These are phyloP conservation scores for Raphidocelis subcapitata DNA, from an alignment of 139 green algal genomes.

Conservation along the genomic window DNA sequence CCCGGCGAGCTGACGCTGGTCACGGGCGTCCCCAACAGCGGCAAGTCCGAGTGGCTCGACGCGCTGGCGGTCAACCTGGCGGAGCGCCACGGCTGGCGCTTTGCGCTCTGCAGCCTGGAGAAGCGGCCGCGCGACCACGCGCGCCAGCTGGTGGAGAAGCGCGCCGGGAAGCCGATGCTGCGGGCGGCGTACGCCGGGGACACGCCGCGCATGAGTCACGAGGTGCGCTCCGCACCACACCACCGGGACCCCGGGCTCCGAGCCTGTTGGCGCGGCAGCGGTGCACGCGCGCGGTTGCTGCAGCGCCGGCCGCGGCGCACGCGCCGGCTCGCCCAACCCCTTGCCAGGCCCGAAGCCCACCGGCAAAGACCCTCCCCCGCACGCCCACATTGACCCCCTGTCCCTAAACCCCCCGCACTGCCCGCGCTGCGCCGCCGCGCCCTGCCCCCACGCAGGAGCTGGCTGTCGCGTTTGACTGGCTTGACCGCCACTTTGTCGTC, in stretches of 20 bases:
- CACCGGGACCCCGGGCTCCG: too few species aligned
- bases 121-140: slow-evolving; percentile 82
- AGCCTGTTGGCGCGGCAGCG: too few species aligned
- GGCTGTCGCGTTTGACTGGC: slow-evolving; percentile 63
- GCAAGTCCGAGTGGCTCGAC: slow-evolving; percentile 97
- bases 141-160: slow-evolving; percentile 90
- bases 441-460: slow-evolving; percentile 52
- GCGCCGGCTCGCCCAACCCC: background rate
- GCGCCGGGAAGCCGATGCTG: slow-evolving; percentile 28
- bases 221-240: slow-evolving; percentile 74
- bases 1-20: slow-evolving; percentile 93
- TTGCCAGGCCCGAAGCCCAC: background rate
- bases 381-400: background rate
- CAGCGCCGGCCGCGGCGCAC: background rate
- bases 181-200: background rate
- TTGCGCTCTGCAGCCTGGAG: slow-evolving; percentile 90
- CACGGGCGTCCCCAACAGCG: slow-evolving; percentile 94
- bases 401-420: background rate
- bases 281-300: background rate
- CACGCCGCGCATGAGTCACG: slow-evolving; percentile 38
- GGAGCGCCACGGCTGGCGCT: slow-evolving; percentile 77
- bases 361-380: background rate
- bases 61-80: slow-evolving; percentile 89
- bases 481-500: slow-evolving; percentile 83
- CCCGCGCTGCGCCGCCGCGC: background rate